These are phyloP conservation scores for Nemania sp. DNA, from an alignment of 2,329 filamentous ascomycete genomes.

Conservation along the genomic window DNA sequence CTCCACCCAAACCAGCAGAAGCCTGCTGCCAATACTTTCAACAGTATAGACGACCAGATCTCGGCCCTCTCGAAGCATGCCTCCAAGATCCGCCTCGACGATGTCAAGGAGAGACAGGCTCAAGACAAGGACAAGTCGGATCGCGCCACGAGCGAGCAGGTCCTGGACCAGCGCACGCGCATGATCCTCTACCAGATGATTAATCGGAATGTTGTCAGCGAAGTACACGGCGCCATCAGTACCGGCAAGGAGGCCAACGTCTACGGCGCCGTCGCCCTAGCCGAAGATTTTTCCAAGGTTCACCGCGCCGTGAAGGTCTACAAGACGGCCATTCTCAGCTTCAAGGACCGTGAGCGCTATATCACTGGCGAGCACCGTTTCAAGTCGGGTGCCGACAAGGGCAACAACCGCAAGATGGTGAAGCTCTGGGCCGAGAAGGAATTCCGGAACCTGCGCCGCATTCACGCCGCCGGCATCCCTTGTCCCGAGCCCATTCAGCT, in stretches of 20 bases:
- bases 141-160: slow-evolving; percentile 90
- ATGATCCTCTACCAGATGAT: slow-evolving; percentile 97
- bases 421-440: slow-evolving; percentile 99
- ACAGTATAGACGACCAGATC: slow-evolving; percentile 85
- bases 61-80: slow-evolving; percentile 83
- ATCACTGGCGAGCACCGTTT: slow-evolving; percentile 94
- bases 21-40: slow-evolving; percentile 75
- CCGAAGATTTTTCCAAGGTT: slow-evolving; percentile 57
- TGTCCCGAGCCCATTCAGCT: slow-evolving; percentile 88
- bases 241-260: slow-evolving; percentile 99
- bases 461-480: slow-evolving; percentile 82
- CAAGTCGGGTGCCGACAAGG: slow-evolving; percentile 87
- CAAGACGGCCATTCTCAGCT: slow-evolving; percentile 96
- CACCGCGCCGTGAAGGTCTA: slow-evolving; percentile 97
- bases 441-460: slow-evolving; percentile 86
- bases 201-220: slow-evolving; percentile 84
- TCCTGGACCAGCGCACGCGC: slow-evolving; percentile 88
- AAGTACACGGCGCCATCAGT: slow-evolving; percentile 92
- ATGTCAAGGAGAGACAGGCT: slow-evolving; percentile 56
- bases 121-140: slow-evolving; percentile 85
- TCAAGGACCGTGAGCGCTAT: slow-evolving; percentile 97
- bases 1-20: slow-evolving; percentile 76
- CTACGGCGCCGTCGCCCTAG: slow-evolving; percentile 78
- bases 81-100: slow-evolving; percentile 79
- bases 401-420: slow-evolving; percentile 94